Percentiles rank a stretch among this genome's conserved stretches.
These are phyloP conservation scores for Ophiocordyceps camponoti-floridani DNA, from an alignment of 2,329 filamentous ascomycete genomes.

Conservation along the genomic window DNA sequence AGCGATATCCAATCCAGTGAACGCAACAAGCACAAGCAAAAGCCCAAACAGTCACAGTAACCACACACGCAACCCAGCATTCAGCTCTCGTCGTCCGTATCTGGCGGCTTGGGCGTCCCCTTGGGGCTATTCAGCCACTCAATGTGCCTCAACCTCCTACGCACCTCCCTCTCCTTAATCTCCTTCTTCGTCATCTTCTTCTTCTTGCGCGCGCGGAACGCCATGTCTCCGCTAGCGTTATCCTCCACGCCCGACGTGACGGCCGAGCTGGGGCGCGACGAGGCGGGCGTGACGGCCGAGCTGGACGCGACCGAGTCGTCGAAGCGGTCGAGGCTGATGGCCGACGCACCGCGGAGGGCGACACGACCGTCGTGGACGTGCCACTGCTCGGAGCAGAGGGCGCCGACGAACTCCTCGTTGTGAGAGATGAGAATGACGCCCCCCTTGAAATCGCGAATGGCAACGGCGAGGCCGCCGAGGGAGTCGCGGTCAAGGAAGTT, in stretches of 20 bases:
- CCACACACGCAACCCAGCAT: constrained; percentile 1
- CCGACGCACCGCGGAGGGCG: constrained; percentile 61
- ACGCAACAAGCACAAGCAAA: too few relatives aligned
- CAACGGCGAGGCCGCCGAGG: constrained; percentile 87
- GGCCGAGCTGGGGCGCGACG: constrained; percentile 28
- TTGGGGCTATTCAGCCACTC: constrained; percentile 73
- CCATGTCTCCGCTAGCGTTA: constrained; percentile 42
- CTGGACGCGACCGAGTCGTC: constrained; percentile 46
- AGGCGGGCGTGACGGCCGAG: constrained; percentile 17
- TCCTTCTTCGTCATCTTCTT: constrained; percentile 98
- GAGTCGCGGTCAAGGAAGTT: constrained; percentile 99
- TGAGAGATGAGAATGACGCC: constrained; percentile 99
- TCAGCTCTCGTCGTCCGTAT: constrained; percentile 58
- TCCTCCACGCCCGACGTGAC: constrained; percentile 52
- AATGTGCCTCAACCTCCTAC: constrained; percentile 72
- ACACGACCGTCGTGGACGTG: constrained; percentile 79
- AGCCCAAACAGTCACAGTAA: too few relatives aligned
- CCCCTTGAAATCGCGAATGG: constrained; percentile 94
- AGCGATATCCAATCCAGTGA: too few relatives aligned
- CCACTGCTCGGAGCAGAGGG: constrained; percentile 91
- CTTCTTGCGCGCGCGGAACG: constrained; percentile 85
- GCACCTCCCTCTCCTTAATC: constrained; percentile 78
- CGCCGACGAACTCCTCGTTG: constrained; percentile 97
- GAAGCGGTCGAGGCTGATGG: constrained; percentile 65
- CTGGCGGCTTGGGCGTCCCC: constrained; percentile 59